Percentiles rank a stretch among this genome's conserved stretches.
Evolutionary conservation across 2,329 filamentous ascomycete species (phyloP).

Genomic region (Arthrobotrys musiformis): DNA sequence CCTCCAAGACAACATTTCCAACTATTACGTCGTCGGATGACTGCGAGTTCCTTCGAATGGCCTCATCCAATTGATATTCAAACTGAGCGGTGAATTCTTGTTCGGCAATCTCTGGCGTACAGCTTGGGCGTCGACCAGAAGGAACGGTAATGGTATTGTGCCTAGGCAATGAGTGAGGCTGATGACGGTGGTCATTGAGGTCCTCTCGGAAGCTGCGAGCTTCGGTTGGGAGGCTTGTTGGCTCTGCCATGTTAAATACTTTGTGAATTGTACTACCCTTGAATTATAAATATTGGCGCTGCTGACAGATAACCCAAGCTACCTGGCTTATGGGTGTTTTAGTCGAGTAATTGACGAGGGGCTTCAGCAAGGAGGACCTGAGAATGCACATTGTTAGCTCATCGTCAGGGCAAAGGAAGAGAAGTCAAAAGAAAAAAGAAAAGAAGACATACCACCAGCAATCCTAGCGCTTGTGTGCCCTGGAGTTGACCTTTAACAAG

Average conservation of each 20-base stretch:
- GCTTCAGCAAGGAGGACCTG: constrained; percentile 7
- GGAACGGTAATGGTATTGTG: constrained; percentile 50
- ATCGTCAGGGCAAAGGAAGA: neutral
- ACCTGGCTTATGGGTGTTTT: neutral
- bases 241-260: constrained; percentile 39
- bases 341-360: constrained; percentile 17
- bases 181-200: constrained; percentile 59
- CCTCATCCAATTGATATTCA: constrained; percentile 48
- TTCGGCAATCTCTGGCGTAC: constrained; percentile 42
- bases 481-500: constrained; percentile 34
- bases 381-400: constrained; percentile 1
- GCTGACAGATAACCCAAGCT: neutral
- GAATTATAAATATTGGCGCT: neutral
- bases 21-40: constrained; percentile 53
- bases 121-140: constrained; percentile 43
- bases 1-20: constrained; percentile 53
- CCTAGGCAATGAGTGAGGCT: constrained; percentile 59
- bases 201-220: constrained; percentile 47
- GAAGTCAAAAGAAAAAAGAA: neutral
- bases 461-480: constrained; percentile 25
- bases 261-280: neutral
- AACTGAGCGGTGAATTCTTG: constrained; percentile 52
- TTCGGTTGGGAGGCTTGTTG: constrained; percentile 15
- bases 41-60: constrained; percentile 43
- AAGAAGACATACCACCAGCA: constrained; percentile 27